Evolutionary conservation across 169 alveolate species (phyloP), one percentile per base, ranked within the genome.

Genomic region (Plasmodium reichenowi): DNA sequence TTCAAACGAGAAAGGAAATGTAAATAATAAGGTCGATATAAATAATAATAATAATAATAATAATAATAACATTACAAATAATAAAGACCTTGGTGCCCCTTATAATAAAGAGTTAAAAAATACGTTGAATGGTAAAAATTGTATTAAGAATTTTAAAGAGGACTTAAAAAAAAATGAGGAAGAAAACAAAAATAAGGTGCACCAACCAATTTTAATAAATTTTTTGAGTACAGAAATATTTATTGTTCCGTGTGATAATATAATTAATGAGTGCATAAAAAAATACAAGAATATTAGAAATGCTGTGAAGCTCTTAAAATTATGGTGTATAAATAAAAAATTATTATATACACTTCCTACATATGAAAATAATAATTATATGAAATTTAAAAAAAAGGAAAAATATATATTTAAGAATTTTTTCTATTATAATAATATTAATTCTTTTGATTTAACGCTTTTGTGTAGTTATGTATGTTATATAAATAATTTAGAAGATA

Each of bases 281-380:
- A 62, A 13, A 9, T 48, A 22, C 29, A 6, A 22, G 58, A 74
- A 68, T 56, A 63, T 15, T 38, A 76, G 32, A 10, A 43, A 76
- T 10, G 74, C 88, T 9, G 75, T 76, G 3, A 76, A 76, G 26
- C 50, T 76, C 0, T 58, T 76, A 7, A 76, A 76, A 43, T 15
- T 63, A 3, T 76, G 88, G 88, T 76, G 88, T 43, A n/a, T 13
- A 9, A 76, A 76, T 20, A 76, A 67, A 38, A 76, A 68, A 3
- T 7, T 76, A 20, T 63, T 76, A 4, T 38, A 24, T 32, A 59
- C 73, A 3, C 48, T 63, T 48, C 66, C 76, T 38, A 45, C 64
- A 13, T 20, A 68, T 38, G 70, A 74, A 26, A 63, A 74, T 8
- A 24, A 20, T 17, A 60, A 7, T 15, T 22, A 50, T 1, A 10